These are phyloP conservation scores for Tilletiopsis washingtonensis DNA, from an alignment of 1,284 basidiomycete species.

Conservation along the genomic window DNA sequence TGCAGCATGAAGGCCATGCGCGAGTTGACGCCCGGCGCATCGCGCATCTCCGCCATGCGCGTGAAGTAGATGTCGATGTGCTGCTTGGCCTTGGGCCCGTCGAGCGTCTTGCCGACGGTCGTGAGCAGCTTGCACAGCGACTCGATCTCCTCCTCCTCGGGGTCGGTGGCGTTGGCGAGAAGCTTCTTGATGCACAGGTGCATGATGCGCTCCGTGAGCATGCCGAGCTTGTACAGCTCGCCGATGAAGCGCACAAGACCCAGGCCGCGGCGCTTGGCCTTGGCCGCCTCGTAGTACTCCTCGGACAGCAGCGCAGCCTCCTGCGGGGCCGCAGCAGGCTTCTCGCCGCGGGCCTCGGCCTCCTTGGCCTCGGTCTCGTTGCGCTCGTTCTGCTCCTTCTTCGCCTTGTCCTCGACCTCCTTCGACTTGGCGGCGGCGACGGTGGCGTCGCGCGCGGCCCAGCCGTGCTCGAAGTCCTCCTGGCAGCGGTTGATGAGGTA, in stretches of 20 bases:
- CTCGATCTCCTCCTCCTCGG: conserved; percentile 96
- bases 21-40: conserved; percentile 66
- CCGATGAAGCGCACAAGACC: conserved; percentile 97
- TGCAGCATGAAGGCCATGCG: conserved; percentile 93
- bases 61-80: conserved; percentile 90
- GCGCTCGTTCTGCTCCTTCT: conserved; percentile 52
- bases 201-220: conserved; percentile 91
- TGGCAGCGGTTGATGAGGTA: conserved; percentile 88
- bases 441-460: conserved; percentile 55
- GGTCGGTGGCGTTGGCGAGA: conserved; percentile 80
- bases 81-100: conserved; percentile 63
- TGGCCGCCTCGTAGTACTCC: conserved; percentile 92
- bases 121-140: conserved; percentile 84
- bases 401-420: conserved; percentile 55
- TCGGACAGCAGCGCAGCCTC: conserved; percentile 64
- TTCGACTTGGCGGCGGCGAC: conserved; percentile 54
- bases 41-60: conserved; percentile 69
- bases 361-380: conserved; percentile 55
- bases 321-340: conserved; percentile 41
- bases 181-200: conserved; percentile 93
- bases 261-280: conserved; percentile 91
- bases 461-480: conserved; percentile 84
- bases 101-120: conserved; percentile 76
- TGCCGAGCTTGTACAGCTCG: conserved; percentile 91
- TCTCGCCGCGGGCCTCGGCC: conserved; percentile 51